Base-by-base conservation (phyloP, 345 rosid genomes). In the Dovyalis caffra region DNA sequence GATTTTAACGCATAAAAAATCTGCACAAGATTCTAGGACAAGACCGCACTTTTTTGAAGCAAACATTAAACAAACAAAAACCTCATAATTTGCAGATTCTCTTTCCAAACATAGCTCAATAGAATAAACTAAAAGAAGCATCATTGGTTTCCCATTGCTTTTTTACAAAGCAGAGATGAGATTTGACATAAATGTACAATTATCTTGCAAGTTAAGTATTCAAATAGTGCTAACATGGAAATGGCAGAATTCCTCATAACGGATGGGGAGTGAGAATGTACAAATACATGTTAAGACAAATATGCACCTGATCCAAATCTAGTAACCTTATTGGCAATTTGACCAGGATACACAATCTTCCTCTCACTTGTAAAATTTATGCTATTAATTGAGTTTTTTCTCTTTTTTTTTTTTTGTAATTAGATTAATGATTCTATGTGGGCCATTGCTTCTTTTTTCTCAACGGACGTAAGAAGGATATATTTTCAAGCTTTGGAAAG, bases 271-370 rank as follows among this genome's bases (percentile, higher is more conserved):
- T 43, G 47, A 3, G 47, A 14, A 43, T 43, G 3, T 11, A 40
- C 29, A 11, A 63, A 26, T 11, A 14, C 18, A 12, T 5, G 26
- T 66, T 66, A 21, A 21, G 45, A 5, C 26, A n/a, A 20, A 25
- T 66, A 9, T 66, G 25, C 60, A 34, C 28, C 62, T 38, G 25
- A 37, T 60, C 78, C 31, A 45, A 75, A 75, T 68, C 66, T 40
- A 66, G 40, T 33, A 60, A 18, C 38, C 29, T 45, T 32, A 25
- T 34, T 66, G 29, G 56, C 47, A 0, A 64, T 35, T 28, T 53
- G 63, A 38, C 66, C n/a, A 53, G 51, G 21, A 37, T 70, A 33
- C n/a, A 23, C 23, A 7, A 26, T n/a, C 26, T 56, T 32, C 68
- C 21, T 64, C 23, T 65, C 43, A 4, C 28, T 21, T 65, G 21